Evolutionary conservation across 2,329 filamentous ascomycete genomes (phyloP).

Genomic region (Teratosphaeria gauchensis): DNA sequence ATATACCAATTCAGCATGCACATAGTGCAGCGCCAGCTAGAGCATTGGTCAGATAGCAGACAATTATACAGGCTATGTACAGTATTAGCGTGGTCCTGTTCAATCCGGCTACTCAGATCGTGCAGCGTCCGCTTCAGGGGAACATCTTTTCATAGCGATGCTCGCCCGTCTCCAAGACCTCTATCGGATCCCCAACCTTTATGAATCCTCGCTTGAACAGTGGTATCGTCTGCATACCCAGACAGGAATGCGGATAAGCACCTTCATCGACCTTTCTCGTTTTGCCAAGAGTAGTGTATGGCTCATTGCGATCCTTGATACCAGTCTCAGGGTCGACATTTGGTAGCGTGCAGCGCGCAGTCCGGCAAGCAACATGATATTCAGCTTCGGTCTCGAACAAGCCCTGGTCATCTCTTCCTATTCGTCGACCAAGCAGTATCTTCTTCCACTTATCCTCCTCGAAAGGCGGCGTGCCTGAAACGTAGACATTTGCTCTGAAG

Average conservation of each 20-base stretch:
- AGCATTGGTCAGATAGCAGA: not conserved
- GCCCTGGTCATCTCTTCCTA: slow-evolving; percentile 5
- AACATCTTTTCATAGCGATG: slow-evolving; percentile 25
- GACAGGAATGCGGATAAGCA: slow-evolving; percentile 21
- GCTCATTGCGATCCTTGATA: slow-evolving; percentile 27
- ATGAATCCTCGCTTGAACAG: slow-evolving; percentile 19
- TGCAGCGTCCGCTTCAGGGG: not conserved
- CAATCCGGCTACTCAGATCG: not conserved
- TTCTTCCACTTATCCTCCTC: slow-evolving; percentile 62
- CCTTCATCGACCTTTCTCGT: slow-evolving; percentile 22
- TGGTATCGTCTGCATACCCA: slow-evolving; percentile 26
- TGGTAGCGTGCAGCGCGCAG: slow-evolving; percentile 60
- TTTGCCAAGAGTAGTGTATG: slow-evolving; percentile 19
- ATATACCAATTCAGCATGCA: not conserved
- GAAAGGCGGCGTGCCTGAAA: slow-evolving; percentile 54
- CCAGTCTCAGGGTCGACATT: slow-evolving; percentile 58
- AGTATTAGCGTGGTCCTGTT: not conserved
- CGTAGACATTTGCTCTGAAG: slow-evolving; percentile 64
- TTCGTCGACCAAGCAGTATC: slow-evolving; percentile 41
- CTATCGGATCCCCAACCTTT: slow-evolving; percentile 22
- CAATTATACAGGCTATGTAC: slow-evolving; percentile 2
- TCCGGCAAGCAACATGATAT: slow-evolving; percentile 52
- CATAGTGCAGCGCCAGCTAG: not conserved
- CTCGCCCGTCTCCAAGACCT: slow-evolving; percentile 22
- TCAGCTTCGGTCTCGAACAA: slow-evolving; percentile 26